phyloP scores from a whole-genome alignment of 768 basidiomycete species.

The Megacollybia marginata region DNA sequence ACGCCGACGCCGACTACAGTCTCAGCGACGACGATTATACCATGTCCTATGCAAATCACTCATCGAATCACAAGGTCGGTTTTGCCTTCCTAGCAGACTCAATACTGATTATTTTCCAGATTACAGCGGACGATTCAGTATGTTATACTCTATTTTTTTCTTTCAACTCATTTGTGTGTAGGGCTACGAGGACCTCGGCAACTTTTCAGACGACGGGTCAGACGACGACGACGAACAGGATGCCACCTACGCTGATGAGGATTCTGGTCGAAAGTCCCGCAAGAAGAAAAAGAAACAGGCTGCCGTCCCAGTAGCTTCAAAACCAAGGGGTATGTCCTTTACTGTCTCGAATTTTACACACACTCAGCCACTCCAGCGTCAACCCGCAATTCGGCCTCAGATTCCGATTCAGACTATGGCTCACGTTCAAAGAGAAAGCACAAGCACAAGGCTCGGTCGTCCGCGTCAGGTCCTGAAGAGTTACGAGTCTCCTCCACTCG shows the following conservation, averaged over 20 bases:
- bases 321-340: slow-evolving; percentile 49
- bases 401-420: slow-evolving; percentile 85
- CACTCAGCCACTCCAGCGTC: slow-evolving; percentile 26
- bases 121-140: slow-evolving; percentile 49
- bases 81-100: slow-evolving; percentile 3
- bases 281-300: slow-evolving; percentile 59
- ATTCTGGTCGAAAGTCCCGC: slow-evolving; percentile 63
- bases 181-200: slow-evolving; percentile 51
- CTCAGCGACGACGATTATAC: slow-evolving; percentile 36
- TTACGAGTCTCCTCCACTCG: slow-evolving; percentile 68
- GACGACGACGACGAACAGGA: slow-evolving; percentile 64
- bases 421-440: slow-evolving; percentile 85
- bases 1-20: slow-evolving; percentile 57
- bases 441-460: slow-evolving; percentile 36
- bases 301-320: slow-evolving; percentile 34
- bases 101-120: slow-evolving; percentile 7
- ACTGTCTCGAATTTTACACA: slow-evolving; percentile 7
- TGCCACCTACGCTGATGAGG: slow-evolving; percentile 72
- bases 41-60: slow-evolving; percentile 30
- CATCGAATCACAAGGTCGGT: slow-evolving; percentile 32
- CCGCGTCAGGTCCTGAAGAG: slow-evolving; percentile 43
- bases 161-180: slow-evolving; percentile 8
- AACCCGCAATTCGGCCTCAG: slow-evolving; percentile 54
- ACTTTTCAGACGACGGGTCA: slow-evolving; percentile 38
- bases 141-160: slow-evolving; percentile 10